Evolutionary conservation across 306 rosid species (phyloP).

Genomic region (Begonia fuchsioides): DNA sequence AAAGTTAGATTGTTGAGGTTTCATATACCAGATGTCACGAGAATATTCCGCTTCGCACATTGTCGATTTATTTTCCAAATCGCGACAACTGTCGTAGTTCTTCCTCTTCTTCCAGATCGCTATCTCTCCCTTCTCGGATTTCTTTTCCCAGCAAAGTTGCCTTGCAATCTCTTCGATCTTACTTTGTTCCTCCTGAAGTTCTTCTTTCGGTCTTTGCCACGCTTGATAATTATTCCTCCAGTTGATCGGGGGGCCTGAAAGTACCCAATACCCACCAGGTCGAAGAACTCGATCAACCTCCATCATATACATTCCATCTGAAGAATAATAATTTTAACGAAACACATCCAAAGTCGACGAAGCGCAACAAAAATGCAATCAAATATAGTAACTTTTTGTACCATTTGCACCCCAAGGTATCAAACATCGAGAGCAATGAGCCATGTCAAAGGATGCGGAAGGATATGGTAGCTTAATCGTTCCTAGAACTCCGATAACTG

Average conservation of each 20-base stretch:
- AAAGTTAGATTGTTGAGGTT: too few species aligned
- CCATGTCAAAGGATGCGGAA: constrained; percentile 73
- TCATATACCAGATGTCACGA: too few species aligned
- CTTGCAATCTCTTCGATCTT: constrained; percentile 56
- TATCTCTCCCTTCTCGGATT: constrained; percentile 63
- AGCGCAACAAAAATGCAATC: too few species aligned
- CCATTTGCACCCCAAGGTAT: constrained; percentile 47
- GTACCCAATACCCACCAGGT: constrained; percentile 85
- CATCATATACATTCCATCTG: constrained; percentile 74
- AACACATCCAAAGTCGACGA: too few species aligned
- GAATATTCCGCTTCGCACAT: constrained; percentile 24
- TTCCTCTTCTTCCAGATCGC: constrained; percentile 58
- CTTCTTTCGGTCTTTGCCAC: constrained; percentile 56
- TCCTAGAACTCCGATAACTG: constrained; percentile 73
- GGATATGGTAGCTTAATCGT: constrained; percentile 72
- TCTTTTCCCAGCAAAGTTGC: constrained; percentile 85
- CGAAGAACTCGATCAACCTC: constrained; percentile 85
- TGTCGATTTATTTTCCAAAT: constrained; percentile 26
- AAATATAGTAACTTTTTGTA: too few species aligned
- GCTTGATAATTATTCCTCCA: constrained; percentile 44
- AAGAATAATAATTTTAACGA: background rate
- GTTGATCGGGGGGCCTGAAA: constrained; percentile 70
- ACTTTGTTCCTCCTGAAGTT: constrained; percentile 65
- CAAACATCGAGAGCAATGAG: constrained; percentile 82
- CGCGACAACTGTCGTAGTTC: constrained; percentile 21